Evolutionary conservation across 129 eudicot genomes (phyloP).

Genomic region (Oenanthe sinensis): DNA sequence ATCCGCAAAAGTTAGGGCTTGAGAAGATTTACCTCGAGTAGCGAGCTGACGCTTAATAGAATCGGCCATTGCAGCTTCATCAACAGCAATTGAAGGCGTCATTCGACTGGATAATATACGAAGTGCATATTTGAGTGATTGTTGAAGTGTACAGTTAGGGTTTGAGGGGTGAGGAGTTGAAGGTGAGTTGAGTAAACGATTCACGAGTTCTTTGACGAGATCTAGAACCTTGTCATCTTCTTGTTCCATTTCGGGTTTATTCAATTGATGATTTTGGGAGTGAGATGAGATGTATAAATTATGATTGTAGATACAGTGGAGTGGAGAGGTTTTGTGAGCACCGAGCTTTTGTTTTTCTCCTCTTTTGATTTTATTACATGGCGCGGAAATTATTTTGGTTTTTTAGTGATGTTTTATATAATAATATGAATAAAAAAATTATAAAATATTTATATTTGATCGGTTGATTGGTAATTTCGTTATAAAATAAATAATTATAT

Average conservation of each 20-base stretch:
- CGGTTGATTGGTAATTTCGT: too few relatives aligned
- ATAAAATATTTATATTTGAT: too few relatives aligned
- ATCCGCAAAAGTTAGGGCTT: constrained; percentile 78
- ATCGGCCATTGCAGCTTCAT: constrained; percentile 77
- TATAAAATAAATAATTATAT: too few relatives aligned
- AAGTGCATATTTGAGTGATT: constrained; percentile 58
- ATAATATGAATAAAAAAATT: too few relatives aligned
- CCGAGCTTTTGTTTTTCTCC: constrained; percentile 17
- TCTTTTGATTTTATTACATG: constrained; percentile 36
- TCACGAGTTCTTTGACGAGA: constrained; percentile 75
- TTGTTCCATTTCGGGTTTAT: constrained; percentile 44
- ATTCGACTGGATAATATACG: constrained; percentile 89
- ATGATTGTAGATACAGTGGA: constrained; percentile 3
- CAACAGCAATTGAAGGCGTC: constrained; percentile 73
- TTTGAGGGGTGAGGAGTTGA: constrained; percentile 21
- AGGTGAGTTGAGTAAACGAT: constrained; percentile 44
- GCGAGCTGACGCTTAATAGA: constrained; percentile 78
- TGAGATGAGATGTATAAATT: neutral
- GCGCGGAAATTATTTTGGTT: constrained; percentile 43
- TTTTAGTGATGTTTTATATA: too few relatives aligned
- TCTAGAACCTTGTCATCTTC: constrained; percentile 52
- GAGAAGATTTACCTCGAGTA: constrained; percentile 74
- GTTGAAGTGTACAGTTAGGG: constrained; percentile 29
- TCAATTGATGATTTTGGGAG: neutral
- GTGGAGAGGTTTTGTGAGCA: constrained; percentile 16